Percentiles rank a stretch among this genome's conserved stretches.
These are phyloP conservation scores for Candida yuanshanica DNA, from an alignment of 805 yeast species.

Conservation along the genomic window DNA sequence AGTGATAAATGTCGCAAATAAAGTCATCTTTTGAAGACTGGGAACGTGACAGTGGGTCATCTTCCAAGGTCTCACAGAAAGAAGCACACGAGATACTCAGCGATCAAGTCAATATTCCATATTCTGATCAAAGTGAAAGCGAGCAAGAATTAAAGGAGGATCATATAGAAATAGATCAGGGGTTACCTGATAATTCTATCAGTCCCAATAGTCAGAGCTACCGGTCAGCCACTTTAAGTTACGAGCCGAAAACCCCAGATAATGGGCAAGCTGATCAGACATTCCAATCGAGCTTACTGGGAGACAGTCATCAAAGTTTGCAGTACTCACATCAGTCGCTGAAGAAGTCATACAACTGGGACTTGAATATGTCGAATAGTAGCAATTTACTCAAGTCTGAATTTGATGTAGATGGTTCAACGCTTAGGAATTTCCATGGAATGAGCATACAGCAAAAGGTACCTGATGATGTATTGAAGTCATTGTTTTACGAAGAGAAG, in stretches of 20 bases:
- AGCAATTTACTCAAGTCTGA: not conserved
- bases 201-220: not conserved
- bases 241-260: conserved; percentile 3
- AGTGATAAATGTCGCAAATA: not conserved
- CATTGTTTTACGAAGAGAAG: conserved; percentile 17
- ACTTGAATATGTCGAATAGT: not conserved
- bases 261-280: not conserved
- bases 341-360: not conserved
- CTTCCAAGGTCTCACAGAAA: not conserved
- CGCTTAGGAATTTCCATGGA: not conserved
- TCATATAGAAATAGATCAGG: not conserved
- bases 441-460: not conserved
- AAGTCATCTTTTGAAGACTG: not conserved
- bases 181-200: not conserved
- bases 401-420: not conserved
- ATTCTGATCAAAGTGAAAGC: conserved; percentile 2
- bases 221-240: not conserved
- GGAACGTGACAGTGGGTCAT: not conserved
- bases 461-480: conserved; percentile 11
- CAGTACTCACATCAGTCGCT: not conserved
- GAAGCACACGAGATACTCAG: not conserved
- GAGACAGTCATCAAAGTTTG: not conserved
- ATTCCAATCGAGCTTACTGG: not conserved
- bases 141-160: not conserved
- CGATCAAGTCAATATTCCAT: conserved; percentile 5